Evolutionary conservation across 345 rosid species (phyloP), one percentile per base, ranked within the genome.

Genomic region (Dovyalis caffra): DNA sequence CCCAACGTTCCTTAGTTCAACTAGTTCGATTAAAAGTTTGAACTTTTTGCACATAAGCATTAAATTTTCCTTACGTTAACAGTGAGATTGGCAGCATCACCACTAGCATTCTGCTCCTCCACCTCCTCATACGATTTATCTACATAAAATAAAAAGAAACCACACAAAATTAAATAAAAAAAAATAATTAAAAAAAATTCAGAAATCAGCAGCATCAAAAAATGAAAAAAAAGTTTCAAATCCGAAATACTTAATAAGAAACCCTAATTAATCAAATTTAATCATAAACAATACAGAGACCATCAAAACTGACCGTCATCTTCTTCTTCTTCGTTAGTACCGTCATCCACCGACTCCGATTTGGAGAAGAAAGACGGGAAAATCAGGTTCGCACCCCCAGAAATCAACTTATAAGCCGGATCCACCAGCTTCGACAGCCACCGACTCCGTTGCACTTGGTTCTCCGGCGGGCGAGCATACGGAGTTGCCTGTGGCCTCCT

Each of bases 381-480:
- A 29, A 93, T 60, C 35, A 75, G 83, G 51, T 86, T 85, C 77
- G 94, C 95, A 57, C 98, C 94, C 73, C 87, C 85, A 60, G 89
- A 71, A 15, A 94, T 80, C 35, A 92, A 83, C 71, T 91, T 93
- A 80, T 69, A 82, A 75, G 96, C 98, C 37, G 98, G 98, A 79
- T 92, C 88, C 68, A 94, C 89, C 20, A 90, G 78, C 88, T 80
- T 92, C 67, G 92, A 90, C 69, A 92, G 81, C 90, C 95, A 89
- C 10, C 88, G 84, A 68, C 87, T 38, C 40, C 18, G 62, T 23
- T 57, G 38, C 86, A 84, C 71, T 77, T 80, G 85, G 71, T 69
- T 82, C 62, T 81, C 86, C 35, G 76, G 86, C 9, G 91, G 91
- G 14, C 94, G 90, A 37, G 91, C 72, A 66, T 91, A 90, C 23